Conservation (phyloP, 257 asterid genomes). For the Nicotiana paniculata region DNA sequence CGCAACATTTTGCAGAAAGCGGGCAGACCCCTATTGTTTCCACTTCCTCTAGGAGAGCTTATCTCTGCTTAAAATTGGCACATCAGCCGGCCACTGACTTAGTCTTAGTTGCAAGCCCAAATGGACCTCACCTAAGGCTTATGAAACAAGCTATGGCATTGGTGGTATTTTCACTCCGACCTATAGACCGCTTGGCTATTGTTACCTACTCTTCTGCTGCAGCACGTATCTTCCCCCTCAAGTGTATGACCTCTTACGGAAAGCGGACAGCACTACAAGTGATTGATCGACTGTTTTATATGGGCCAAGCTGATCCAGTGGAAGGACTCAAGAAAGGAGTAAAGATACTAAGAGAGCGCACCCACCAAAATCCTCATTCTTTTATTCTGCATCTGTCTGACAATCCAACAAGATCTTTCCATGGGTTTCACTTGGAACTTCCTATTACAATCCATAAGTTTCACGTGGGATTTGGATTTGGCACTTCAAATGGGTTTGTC, state of each 20-base stretch:
- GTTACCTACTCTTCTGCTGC: conserved; percentile 81
- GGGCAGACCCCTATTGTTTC: conserved; percentile 17
- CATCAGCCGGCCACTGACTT: conserved; percentile 75
- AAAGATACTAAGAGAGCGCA: conserved; percentile 62
- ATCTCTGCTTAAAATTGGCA: conserved; percentile 46
- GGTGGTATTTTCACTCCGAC: conserved; percentile 65
- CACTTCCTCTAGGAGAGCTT: conserved; percentile 38
- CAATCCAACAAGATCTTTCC: conserved; percentile 54
- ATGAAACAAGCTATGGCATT: conserved; percentile 87
- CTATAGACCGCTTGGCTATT: conserved; percentile 67
- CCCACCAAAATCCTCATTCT: conserved; percentile 64
- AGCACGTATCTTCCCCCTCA: conserved; percentile 74
- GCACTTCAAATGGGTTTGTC: conserved; percentile 53
- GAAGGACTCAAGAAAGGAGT: conserved; percentile 85
- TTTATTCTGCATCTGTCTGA: conserved; percentile 65
- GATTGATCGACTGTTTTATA: conserved; percentile 64
- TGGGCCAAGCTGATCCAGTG: conserved; percentile 72
- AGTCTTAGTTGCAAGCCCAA: conserved; percentile 75
- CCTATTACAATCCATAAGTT: conserved; percentile 45
- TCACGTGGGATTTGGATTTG: conserved; percentile 59
- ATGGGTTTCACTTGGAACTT: conserved; percentile 37
- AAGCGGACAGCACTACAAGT: conserved; percentile 67
- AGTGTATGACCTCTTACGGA: conserved; percentile 77
- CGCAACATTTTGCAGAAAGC: conserved; percentile 13
- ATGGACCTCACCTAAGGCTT: conserved; percentile 83